Evolutionary conservation across 805 yeast genomes (phyloP).

Genomic region (Phaffomyces opuntiae): DNA sequence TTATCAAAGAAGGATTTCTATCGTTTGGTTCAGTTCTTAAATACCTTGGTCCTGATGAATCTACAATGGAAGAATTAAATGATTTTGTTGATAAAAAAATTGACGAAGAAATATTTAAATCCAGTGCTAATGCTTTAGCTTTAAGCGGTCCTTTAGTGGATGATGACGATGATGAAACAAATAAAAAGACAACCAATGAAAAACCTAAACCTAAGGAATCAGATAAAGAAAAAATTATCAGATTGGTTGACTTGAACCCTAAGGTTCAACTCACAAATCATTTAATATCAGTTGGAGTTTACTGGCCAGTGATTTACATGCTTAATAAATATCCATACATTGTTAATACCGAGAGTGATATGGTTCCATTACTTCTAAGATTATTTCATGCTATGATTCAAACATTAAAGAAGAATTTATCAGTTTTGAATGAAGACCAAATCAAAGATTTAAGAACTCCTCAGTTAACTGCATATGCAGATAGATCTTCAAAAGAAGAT

Average conservation of each 20-base stretch:
- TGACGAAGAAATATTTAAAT: constrained; percentile 50
- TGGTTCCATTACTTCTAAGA: constrained; percentile 41
- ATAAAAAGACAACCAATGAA: constrained; percentile 2
- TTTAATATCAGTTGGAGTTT: constrained; percentile 51
- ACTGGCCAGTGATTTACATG: constrained; percentile 54
- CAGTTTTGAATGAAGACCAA: constrained; percentile 13
- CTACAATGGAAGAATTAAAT: constrained; percentile 37
- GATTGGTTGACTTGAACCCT: constrained; percentile 17
- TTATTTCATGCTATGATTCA: constrained; percentile 41
- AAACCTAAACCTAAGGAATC: not conserved
- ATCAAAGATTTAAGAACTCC: constrained; percentile 18
- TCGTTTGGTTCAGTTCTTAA: constrained; percentile 56
- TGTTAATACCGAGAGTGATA: constrained; percentile 43
- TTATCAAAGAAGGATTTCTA: constrained; percentile 61
- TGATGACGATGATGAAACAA: constrained; percentile 48
- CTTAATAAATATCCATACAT: constrained; percentile 57
- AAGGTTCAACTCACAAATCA: constrained; percentile 45
- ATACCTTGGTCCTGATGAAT: constrained; percentile 47
- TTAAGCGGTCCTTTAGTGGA: constrained; percentile 77
- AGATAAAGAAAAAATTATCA: not conserved
- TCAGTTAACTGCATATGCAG: constrained; percentile 20
- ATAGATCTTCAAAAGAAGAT: constrained; percentile 20
- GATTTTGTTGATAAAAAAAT: constrained; percentile 37
- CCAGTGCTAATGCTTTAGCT: constrained; percentile 75
- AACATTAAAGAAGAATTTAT: constrained; percentile 35